These are phyloP conservation scores for Diaporthe aspalathi DNA, from an alignment of 2,329 filamentous ascomycete species.

Conservation along the genomic window DNA sequence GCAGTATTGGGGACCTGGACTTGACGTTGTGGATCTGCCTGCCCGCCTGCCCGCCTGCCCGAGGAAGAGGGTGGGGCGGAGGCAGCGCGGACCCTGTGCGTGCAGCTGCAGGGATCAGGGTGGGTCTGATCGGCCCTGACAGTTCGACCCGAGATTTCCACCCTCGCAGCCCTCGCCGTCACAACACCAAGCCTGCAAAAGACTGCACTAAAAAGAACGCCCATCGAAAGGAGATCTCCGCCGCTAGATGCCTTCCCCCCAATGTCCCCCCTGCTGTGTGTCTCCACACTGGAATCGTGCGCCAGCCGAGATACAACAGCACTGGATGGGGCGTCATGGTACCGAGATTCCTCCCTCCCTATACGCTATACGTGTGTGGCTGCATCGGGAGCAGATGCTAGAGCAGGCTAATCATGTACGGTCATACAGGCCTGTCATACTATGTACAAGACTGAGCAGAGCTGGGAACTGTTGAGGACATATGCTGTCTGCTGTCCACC, in stretches of 20 bases:
- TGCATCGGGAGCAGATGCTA: constrained; percentile 9
- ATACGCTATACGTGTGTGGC: background rate
- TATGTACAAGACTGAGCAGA: background rate
- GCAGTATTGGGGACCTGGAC: background rate
- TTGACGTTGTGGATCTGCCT: constrained; percentile 19
- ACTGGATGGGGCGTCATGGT: background rate
- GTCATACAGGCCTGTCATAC: background rate
- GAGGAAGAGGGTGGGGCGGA: background rate
- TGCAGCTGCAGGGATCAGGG: constrained; percentile 7
- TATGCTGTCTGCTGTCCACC: background rate
- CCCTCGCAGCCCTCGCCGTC: constrained; percentile 26
- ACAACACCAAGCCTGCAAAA: constrained; percentile 4
- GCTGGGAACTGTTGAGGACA: constrained; percentile 8
- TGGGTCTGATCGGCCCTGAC: constrained; percentile 24
- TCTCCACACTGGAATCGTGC: constrained; percentile 27
- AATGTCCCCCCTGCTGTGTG: constrained; percentile 26
- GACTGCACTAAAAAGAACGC: background rate
- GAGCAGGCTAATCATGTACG: constrained; percentile 3
- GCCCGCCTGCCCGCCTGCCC: background rate
- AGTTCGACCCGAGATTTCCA: constrained; percentile 34
- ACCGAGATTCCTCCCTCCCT: background rate
- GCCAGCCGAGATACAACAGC: background rate
- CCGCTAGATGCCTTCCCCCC: constrained; percentile 3
- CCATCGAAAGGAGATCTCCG: constrained; percentile 27
- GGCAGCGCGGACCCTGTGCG: constrained; percentile 15